These are phyloP conservation scores for Beauveria australis DNA, from an alignment of 2,329 filamentous ascomycete genomes.

Conservation along the genomic window DNA sequence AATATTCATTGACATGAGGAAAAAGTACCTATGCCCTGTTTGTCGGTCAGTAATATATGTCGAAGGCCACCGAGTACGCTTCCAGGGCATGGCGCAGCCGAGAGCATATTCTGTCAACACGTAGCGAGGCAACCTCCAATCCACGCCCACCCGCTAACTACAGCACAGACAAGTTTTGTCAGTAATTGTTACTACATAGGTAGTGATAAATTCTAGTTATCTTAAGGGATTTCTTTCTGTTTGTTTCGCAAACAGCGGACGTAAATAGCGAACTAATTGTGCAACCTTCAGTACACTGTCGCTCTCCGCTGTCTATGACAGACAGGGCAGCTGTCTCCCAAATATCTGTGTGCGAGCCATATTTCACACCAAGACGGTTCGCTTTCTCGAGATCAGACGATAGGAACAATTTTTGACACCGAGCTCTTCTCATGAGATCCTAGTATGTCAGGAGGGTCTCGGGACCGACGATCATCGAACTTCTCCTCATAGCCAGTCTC, in stretches of 20 bases:
- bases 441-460: conserved; percentile 15
- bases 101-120: not conserved
- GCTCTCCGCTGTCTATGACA: not conserved
- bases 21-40: too few relatives aligned
- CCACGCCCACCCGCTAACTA: not conserved
- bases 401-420: not conserved
- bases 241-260: not conserved
- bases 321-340: not conserved
- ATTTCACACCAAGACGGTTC: not conserved
- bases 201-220: too few relatives aligned
- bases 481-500: conserved; percentile 33
- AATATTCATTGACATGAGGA: too few relatives aligned
- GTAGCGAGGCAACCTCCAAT: not conserved
- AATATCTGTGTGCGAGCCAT: not conserved
- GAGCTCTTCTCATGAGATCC: not conserved
- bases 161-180: not conserved
- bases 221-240: too few relatives aligned
- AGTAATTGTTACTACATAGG: too few relatives aligned
- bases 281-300: not conserved
- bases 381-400: not conserved
- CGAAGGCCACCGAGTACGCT: not conserved
- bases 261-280: not conserved
- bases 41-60: too few relatives aligned
- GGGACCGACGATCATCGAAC: conserved; percentile 20
- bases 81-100: not conserved